Conservation (phyloP, 2,329 filamentous ascomycete genomes). For the Leptographium radiaticola region DNA sequence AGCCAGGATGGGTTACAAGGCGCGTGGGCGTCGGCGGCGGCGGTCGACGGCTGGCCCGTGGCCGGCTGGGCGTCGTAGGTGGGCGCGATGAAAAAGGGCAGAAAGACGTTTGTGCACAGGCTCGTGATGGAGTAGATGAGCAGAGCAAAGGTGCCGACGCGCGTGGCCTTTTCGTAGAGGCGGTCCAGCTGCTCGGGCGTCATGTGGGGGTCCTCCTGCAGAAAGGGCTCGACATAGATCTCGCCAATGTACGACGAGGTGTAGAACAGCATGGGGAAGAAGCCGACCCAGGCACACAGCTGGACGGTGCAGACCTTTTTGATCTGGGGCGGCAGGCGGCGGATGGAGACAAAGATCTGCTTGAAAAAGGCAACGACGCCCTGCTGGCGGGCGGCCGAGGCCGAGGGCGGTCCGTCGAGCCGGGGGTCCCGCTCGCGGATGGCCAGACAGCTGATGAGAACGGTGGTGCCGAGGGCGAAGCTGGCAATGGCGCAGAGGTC, state of each 20-base stretch:
- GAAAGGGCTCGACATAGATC: constrained; percentile 76
- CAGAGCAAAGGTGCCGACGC: constrained; percentile 78
- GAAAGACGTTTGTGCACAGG: constrained; percentile 64
- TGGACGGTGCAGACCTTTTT: constrained; percentile 70
- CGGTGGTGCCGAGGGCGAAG: constrained; percentile 54
- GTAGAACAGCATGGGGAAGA: constrained; percentile 94
- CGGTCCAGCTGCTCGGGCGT: constrained; percentile 60
- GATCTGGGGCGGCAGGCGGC: constrained; percentile 68
- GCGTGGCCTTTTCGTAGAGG: constrained; percentile 73
- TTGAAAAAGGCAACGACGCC: constrained; percentile 70
- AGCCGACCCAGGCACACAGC: constrained; percentile 84
- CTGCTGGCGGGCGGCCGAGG: constrained; percentile 9
- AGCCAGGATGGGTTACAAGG: constrained; percentile 27
- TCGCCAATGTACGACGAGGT: constrained; percentile 89
- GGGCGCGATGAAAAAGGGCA: constrained; percentile 76
- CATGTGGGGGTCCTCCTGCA: constrained; percentile 67
- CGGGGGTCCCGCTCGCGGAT: constrained; percentile 74
- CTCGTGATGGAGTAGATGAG: constrained; percentile 81
- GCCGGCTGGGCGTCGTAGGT: constrained; percentile 45
- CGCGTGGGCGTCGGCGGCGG: constrained; percentile 10
- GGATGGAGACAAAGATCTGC: constrained; percentile 63
- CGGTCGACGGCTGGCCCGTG: background rate
- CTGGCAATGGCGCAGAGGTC: constrained; percentile 79
- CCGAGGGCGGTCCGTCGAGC: constrained; percentile 38
- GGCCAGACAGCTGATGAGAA: constrained; percentile 53